Percentiles rank a stretch among this genome's conserved stretches.
These are phyloP conservation scores for Hippophae tibetana DNA, from an alignment of 306 rosid genomes.

Conservation along the genomic window DNA sequence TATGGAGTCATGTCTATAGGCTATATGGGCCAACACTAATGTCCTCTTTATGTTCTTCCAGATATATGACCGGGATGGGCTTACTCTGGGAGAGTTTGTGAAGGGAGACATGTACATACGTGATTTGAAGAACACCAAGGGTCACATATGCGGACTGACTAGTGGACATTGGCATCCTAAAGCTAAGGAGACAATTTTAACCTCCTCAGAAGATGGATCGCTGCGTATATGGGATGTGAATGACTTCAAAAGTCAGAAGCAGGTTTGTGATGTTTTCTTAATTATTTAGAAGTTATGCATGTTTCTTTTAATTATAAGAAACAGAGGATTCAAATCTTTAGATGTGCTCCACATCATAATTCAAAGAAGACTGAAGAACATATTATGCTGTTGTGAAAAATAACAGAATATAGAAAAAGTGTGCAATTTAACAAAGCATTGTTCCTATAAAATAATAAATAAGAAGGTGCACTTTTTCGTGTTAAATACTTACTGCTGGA, in stretches of 20 bases:
- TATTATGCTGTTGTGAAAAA: no score
- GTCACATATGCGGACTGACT: constrained; percentile 90
- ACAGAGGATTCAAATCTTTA: no score
- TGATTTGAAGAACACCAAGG: constrained; percentile 90
- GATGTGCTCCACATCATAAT: no score
- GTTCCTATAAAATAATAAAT: no score
- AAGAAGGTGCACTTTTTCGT: no score
- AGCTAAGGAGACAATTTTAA: constrained; percentile 69
- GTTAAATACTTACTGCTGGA: no score
- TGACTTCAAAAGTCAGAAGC: constrained; percentile 91
- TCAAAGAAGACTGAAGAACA: no score
- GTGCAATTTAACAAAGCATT: no score
- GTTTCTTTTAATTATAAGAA: not conserved
- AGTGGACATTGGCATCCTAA: constrained; percentile 95
- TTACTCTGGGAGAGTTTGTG: constrained; percentile 81
- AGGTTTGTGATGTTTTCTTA: constrained; percentile 30
- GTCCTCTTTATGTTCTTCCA: constrained; percentile 19
- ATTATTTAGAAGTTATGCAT: no score
- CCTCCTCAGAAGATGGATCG: constrained; percentile 95
- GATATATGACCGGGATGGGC: constrained; percentile 98
- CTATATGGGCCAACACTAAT: not conserved
- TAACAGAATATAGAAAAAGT: no score
- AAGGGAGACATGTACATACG: constrained; percentile 98
- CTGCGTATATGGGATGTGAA: constrained; percentile 93
- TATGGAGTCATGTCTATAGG: not conserved